phyloP scores from a whole-genome alignment of 805 yeast genomes.

The Saccharomycopsis guyanensis region DNA sequence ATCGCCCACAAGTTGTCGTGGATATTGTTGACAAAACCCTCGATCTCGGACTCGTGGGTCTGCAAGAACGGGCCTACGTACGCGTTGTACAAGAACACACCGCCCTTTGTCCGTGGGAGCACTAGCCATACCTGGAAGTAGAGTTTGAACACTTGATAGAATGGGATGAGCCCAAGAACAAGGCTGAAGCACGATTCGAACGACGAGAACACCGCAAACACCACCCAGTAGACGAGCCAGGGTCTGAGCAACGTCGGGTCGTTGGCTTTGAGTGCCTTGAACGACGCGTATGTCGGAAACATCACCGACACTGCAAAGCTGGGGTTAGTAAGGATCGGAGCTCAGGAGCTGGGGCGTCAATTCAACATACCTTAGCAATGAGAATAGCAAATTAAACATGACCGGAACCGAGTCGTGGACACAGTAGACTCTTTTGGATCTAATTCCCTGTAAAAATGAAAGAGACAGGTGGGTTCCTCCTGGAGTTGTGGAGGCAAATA shows the following conservation, averaged over 20 bases:
- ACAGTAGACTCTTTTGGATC: too few relatives aligned
- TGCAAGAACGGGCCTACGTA: slow-evolving; percentile 34
- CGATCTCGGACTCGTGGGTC: slow-evolving; percentile 31
- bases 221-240: slow-evolving; percentile 63
- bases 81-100: slow-evolving; percentile 32
- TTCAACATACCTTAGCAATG: not conserved
- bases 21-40: slow-evolving; percentile 21
- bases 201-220: slow-evolving; percentile 38
- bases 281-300: slow-evolving; percentile 57
- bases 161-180: slow-evolving; percentile 45
- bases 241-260: slow-evolving; percentile 32
- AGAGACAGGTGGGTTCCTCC: too few relatives aligned
- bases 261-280: slow-evolving; percentile 43
- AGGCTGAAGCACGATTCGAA: slow-evolving; percentile 29
- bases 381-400: not conserved
- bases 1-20: slow-evolving; percentile 9
- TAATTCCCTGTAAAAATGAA: too few relatives aligned
- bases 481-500: not conserved
- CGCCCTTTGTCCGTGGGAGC: slow-evolving; percentile 42
- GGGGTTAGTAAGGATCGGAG: not conserved
- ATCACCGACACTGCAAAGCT: slow-evolving; percentile 33
- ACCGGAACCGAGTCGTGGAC: too few relatives aligned
- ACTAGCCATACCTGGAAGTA: slow-evolving; percentile 55
- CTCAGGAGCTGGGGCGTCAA: not conserved
- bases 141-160: slow-evolving; percentile 42